These are phyloP conservation scores for Malbranchea cinnamomea DNA, from an alignment of 2,329 filamentous ascomycete genomes.

Conservation along the genomic window DNA sequence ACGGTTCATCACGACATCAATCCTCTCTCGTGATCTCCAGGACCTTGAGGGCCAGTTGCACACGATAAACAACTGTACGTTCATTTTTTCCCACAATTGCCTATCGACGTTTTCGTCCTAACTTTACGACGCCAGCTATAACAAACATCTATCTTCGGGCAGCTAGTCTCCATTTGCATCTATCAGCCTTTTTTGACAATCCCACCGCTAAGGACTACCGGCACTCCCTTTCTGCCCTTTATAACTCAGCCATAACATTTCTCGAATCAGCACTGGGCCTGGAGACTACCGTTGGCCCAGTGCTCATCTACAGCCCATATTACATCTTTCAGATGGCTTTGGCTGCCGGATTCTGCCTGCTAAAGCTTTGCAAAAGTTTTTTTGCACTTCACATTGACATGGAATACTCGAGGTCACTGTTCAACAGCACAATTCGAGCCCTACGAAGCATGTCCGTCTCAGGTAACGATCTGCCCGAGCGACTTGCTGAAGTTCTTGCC, in stretches of 20 bases:
- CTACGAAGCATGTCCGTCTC: constrained; percentile 46
- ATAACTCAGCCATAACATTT: constrained; percentile 31
- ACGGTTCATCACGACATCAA: constrained; percentile 28
- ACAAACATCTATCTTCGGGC: constrained; percentile 34
- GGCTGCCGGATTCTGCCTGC: constrained; percentile 46
- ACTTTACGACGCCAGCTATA: constrained; percentile 18
- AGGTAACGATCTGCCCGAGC: constrained; percentile 48
- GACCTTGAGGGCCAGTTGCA: constrained; percentile 38
- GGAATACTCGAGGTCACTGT: constrained; percentile 40
- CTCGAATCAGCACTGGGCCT: constrained; percentile 33
- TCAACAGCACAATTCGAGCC: constrained; percentile 43
- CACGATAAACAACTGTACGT: constrained; percentile 26
- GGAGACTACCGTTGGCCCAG: constrained; percentile 29
- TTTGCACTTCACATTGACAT: constrained; percentile 43
- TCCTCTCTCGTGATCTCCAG: constrained; percentile 32
- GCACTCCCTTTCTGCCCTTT: constrained; percentile 30
- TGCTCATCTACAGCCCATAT: constrained; percentile 40
- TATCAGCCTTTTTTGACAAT: constrained; percentile 37
- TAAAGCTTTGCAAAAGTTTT: constrained; percentile 53
- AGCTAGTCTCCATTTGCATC: constrained; percentile 31
- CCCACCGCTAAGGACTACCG: constrained; percentile 32
- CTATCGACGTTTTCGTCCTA: neutral
- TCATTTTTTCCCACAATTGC: constrained; percentile 3
- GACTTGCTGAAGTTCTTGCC: constrained; percentile 49
- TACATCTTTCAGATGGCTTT: constrained; percentile 55